A percentile compares a stretch with the other conserved stretches of the same genome.
These are phyloP conservation scores for Exophiala sp. DNA, from an alignment of 2,329 filamentous ascomycete species.

Conservation along the genomic window DNA sequence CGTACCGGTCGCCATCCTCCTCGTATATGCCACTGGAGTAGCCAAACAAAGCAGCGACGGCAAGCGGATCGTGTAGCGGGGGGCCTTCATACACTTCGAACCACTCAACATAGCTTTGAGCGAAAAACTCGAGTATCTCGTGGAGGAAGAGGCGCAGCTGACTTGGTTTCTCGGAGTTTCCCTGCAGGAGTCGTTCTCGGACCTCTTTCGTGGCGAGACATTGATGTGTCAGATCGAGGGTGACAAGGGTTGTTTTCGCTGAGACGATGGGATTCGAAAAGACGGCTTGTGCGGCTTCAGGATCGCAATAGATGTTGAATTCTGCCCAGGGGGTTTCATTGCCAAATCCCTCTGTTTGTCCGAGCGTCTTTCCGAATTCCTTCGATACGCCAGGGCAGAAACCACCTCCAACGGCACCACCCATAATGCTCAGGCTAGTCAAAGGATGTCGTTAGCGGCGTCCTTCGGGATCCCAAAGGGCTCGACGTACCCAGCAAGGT, in stretches of 20 bases:
- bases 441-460: neutral
- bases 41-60: constrained; percentile 73
- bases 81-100: constrained; percentile 80
- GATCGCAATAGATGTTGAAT: constrained; percentile 88
- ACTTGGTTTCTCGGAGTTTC: constrained; percentile 46
- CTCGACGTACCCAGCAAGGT: constrained; percentile 60
- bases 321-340: constrained; percentile 65
- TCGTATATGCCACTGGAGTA: constrained; percentile 56
- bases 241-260: constrained; percentile 73
- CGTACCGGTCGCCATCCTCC: constrained; percentile 40
- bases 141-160: constrained; percentile 73
- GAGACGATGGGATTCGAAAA: constrained; percentile 68
- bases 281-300: constrained; percentile 74
- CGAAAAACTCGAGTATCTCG: constrained; percentile 85
- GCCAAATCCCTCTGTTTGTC: constrained; percentile 42
- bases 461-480: neutral
- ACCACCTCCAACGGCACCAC: constrained; percentile 73
- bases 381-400: constrained; percentile 73
- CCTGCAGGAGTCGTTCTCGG: constrained; percentile 60
- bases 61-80: constrained; percentile 86
- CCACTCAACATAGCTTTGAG: constrained; percentile 72
- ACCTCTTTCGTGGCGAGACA: constrained; percentile 74
- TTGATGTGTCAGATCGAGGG: constrained; percentile 84
- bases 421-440: constrained; percentile 73
- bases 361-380: constrained; percentile 49